Percentiles rank a stretch among this genome's conserved stretches.
phyloP scores from a whole-genome alignment of 768 basidiomycete species.

The Amanita pseudoporphyria region DNA sequence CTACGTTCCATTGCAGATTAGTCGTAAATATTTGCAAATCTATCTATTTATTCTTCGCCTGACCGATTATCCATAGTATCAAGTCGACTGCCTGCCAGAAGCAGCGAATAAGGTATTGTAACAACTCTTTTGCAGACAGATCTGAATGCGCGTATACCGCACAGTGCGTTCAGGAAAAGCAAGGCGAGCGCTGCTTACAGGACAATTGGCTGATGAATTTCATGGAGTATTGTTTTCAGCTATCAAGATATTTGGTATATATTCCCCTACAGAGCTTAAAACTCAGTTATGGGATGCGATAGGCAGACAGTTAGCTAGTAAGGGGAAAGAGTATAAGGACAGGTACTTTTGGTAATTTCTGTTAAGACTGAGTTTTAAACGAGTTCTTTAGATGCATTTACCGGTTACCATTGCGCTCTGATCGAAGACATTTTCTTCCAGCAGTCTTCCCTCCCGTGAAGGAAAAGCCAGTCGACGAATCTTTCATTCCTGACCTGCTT shows the following conservation, averaged over 20 bases:
- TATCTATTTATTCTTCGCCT: background rate
- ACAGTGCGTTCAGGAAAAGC: conserved; percentile 17
- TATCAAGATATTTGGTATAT: conserved; percentile 28
- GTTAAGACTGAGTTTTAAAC: background rate
- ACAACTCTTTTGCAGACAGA: background rate
- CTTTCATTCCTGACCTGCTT: conserved; percentile 20
- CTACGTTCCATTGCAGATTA: conserved; percentile 41
- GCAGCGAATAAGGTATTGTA: conserved; percentile 19
- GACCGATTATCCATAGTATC: conserved; percentile 26
- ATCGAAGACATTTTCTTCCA: conserved; percentile 36
- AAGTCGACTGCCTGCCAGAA: conserved; percentile 36
- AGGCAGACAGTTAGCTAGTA: conserved; percentile 25
- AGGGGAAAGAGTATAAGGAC: conserved; percentile 40
- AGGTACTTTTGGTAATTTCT: conserved; percentile 23
- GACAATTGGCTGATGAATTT: background rate
- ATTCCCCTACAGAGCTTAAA: conserved; percentile 30
- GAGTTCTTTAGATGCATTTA: conserved; percentile 33
- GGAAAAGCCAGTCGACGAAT: conserved; percentile 15
- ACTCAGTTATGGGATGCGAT: conserved; percentile 29
- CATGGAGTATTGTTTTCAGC: conserved; percentile 13
- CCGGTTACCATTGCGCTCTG: conserved; percentile 24
- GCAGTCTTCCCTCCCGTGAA: conserved; percentile 38
- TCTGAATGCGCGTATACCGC: background rate
- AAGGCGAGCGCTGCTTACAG: conserved; percentile 14
- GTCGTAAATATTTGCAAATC: conserved; percentile 27